Base-by-base conservation (phyloP, 2,329 filamentous ascomycete genomes). In the Alternaria conjuncta region DNA sequence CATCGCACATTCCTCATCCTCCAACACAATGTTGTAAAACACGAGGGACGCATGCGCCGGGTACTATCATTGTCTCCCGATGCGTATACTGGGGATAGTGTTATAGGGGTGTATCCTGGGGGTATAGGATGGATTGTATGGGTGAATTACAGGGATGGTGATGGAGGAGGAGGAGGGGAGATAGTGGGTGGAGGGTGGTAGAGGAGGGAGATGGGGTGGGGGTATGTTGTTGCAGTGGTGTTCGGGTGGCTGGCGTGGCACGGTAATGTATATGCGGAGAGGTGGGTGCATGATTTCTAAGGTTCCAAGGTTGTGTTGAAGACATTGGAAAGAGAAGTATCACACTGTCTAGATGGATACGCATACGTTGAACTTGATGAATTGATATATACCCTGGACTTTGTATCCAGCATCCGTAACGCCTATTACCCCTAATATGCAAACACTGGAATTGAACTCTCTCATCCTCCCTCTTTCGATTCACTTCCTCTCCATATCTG, bases 11-110 rank as follows among this genome's bases (percentile, higher is more conserved):
- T 20, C 47, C n/a, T 5, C 26, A 1, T 25, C 25, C 25, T 26
- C 20, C 8, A 59, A 53, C 36, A 23, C 32, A 15, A 11, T 7
- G 21, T 13, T 47, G 5, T 28, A 8, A 13, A 20, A 18, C 46
- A 36, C 13, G 32, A 32, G 20, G 5, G 32, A 21, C 23, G 3
- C 13, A 56, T 57, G 59, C 59, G 32, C 18, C 53, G 59, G 45
- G 59, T 61, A 56, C 53, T 61, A 61, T 61, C 28, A n/a, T 44
- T 55, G 50, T 21, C 59, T 56, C 45, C 51, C 59, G 53, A 6
- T 21, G 12, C n/a, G 36, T 30, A 51, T 53, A 57, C 12, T 49
- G 15, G 15, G 13, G 25, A 57, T 18, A 61, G 36, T 61, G 32
- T 47, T 57, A 57, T 61, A 61, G 54, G 23, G 26, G 3, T 8